Conservation (phyloP, 73 alveolate species). For the Paraurostyla sp. region DNA sequence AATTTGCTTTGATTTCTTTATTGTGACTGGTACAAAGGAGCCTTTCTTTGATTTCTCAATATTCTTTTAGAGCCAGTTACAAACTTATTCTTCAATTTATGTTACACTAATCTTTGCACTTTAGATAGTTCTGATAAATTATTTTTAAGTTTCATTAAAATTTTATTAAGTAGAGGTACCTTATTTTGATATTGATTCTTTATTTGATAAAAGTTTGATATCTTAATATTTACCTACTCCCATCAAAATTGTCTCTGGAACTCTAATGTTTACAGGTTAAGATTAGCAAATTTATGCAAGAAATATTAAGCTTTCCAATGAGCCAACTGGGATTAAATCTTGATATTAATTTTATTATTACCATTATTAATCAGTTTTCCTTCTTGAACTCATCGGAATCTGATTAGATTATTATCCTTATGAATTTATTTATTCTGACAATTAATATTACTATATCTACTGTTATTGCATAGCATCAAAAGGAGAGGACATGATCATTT, state of each 20-base stretch:
- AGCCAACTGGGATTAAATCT: not conserved
- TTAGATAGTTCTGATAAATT: not conserved
- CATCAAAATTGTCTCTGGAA: constrained; percentile 35
- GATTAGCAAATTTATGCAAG: not conserved
- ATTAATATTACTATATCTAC: no score
- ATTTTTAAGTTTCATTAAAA: not conserved
- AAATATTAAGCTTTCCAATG: constrained; percentile 3
- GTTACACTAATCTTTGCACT: not conserved
- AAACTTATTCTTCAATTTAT: not conserved
- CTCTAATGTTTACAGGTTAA: constrained; percentile 17
- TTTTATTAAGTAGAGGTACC: not conserved
- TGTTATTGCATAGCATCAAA: no score
- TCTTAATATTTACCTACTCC: not conserved
- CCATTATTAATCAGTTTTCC: not conserved
- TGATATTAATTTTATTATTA: not conserved
- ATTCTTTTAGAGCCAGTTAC: constrained; percentile 12
- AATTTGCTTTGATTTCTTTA: not conserved
- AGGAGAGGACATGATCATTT: no score
- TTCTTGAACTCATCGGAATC: constrained; percentile 3
- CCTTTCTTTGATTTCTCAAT: constrained; percentile 27
- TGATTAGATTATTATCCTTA: not conserved
- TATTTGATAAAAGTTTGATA: constrained; percentile 1
- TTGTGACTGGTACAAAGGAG: not conserved
- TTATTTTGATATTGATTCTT: not conserved
- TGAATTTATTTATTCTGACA: no score